Evolutionary conservation across 2,329 filamentous ascomycete species (phyloP), one percentile per base, ranked within the genome.

Genomic region (Xylariaceae sp.): DNA sequence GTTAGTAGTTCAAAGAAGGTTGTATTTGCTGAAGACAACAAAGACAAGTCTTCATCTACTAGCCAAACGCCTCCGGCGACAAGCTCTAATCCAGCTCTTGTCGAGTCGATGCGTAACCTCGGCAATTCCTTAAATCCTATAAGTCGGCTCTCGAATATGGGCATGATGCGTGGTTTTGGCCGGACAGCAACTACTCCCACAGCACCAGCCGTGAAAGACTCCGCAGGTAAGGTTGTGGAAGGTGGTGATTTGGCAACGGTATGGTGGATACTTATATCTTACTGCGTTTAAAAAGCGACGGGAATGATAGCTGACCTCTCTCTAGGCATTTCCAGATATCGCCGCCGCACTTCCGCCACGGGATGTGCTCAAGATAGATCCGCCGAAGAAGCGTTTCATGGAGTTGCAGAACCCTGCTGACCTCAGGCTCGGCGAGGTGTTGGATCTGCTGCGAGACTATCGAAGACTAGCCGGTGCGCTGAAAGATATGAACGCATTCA

Each of bases 121-220:
- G 87, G 91, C 30, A 94, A 82, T 69, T 87, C 87, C 1, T 77
- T 96, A 27, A 96, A 96, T 64, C 91, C 91, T 3, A 86, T 96
- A 69, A 90, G 86, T 37, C 84, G 91, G 45, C 82, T 96, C 45
- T 85, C 88, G 1, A 77, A 85, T 27, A 91, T 94, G 68, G 82
- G 82, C 50, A 81, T 86, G 67, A 87, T 95, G 62, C 84, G 88
- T 50, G 86, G 86, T 1, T 93, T 96, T 64, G 89, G 90, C 1
- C 78, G 87, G 46, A 72, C 76, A 18, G 72, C 76, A 16, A 72
- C 77, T 7, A 78, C 64, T 37, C 64, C 76, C 7, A 70, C 69
- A 6, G 64, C 77, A 15, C 72, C 73, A 2, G 64, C 70, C 6
- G 75, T 72, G 4, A 76, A 71, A 50, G 72, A 75, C 23, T 40